These are phyloP conservation scores for Orbilia brochopaga DNA, from an alignment of 2,329 filamentous ascomycete species.

Conservation along the genomic window DNA sequence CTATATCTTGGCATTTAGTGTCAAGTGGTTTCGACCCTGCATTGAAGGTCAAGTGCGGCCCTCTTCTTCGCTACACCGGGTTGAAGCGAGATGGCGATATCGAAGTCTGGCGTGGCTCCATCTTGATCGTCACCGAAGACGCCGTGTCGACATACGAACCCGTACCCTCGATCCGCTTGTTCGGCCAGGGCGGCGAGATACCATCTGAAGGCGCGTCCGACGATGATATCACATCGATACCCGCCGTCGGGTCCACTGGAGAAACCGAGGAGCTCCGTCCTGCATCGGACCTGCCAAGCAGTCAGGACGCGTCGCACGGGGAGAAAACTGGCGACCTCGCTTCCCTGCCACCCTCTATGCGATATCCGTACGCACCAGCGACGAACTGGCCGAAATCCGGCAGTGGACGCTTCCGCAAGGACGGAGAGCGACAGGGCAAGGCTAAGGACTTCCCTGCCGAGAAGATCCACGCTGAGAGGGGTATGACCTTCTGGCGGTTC, in stretches of 20 bases:
- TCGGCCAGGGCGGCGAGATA: constrained; percentile 62
- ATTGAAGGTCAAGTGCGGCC: constrained; percentile 86
- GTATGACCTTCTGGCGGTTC: constrained; percentile 96
- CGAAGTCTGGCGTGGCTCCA: constrained; percentile 88
- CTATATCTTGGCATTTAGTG: constrained; percentile 56
- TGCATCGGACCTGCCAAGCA: constrained; percentile 55
- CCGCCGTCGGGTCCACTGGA: constrained; percentile 17
- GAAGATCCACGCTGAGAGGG: constrained; percentile 81
- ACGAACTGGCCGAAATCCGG: constrained; percentile 32
- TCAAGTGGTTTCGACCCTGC: constrained; percentile 80
- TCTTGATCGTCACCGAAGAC: constrained; percentile 95
- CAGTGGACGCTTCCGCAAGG: constrained; percentile 59
- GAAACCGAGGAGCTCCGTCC: constrained; percentile 27
- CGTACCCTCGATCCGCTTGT: constrained; percentile 78
- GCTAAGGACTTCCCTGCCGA: constrained; percentile 83
- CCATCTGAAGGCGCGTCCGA: constrained; percentile 55
- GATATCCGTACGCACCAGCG: constrained; percentile 35
- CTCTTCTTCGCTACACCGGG: constrained; percentile 86
- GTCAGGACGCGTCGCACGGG: constrained; percentile 59
- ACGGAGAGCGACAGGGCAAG: constrained; percentile 81
- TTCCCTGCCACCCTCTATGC: constrained; percentile 27
- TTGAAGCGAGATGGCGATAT: constrained; percentile 68
- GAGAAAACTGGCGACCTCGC: constrained; percentile 22
- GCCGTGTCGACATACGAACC: constrained; percentile 79
- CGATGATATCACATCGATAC: constrained; percentile 21